Evolutionary conservation across 1,284 basidiomycete species (phyloP), one percentile per base, ranked within the genome.

Genomic region (Peniophora sp.): DNA sequence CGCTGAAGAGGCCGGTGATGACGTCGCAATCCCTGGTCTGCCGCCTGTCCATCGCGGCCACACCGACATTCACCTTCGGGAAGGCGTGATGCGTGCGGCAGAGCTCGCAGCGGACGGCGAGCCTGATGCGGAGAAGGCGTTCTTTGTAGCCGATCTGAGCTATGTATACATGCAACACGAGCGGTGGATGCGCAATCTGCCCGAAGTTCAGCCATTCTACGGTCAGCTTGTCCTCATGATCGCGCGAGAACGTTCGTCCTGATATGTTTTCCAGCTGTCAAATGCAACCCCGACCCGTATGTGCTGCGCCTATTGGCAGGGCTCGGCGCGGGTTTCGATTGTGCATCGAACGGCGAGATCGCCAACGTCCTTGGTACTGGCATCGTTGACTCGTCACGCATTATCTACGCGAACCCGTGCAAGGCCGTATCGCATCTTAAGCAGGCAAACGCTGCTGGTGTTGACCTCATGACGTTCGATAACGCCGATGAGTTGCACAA

Each of bases 331-430:
- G 93, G 93, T 14, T 99, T 99, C 71, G 97, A 99, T 70, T 99
- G 97, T 62, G 97, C 97, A n/a, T 98, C 95, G 42, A 90, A 92
- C 60, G 86, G 87, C 54, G 97, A 99, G 70, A 98, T 99, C 60
- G 75, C 81, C 23, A 79, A 83, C 55, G 87, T 99, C 11, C 76
- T 98, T 24, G 72, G 75, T 22, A 68, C 96, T 11, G 88, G 84
- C 24, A 20, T 41, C 18, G 81, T 90, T 51, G 74, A 78, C 51
- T 84, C 93, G 1, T 74, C 76, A 17, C 81, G 89, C 53, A 91
- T 99, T 74, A 93, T 99, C 64, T 99, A 95, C 64, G 97, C 97
- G 59, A 99, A 99, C 71, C 97, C 97, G 0, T 99, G 96, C 85
- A 99, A 99, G 73, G 92, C 96, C 1, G 78, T 83, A 8, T 96